Conservation (phyloP, 1,284 basidiomycete genomes). For the Volvariella surrecta region DNA sequence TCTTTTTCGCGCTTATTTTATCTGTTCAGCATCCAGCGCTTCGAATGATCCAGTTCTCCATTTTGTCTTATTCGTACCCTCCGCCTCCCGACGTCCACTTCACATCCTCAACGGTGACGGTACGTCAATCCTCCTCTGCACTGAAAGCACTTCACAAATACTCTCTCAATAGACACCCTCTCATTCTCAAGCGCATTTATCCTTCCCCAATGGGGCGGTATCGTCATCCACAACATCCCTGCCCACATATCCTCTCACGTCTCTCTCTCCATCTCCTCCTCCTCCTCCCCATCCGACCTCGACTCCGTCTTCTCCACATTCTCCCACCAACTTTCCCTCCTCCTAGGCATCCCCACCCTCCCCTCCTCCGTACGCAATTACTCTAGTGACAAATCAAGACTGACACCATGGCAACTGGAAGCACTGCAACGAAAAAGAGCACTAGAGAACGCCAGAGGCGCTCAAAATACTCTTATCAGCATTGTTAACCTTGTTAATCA, state of each 20-base stretch:
- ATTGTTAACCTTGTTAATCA: constrained; percentile 78
- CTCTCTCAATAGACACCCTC: constrained; percentile 25
- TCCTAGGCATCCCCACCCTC: constrained; percentile 73
- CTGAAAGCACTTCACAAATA: background rate
- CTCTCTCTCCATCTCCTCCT: background rate
- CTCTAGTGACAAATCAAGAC: constrained; percentile 12
- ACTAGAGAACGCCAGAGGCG: constrained; percentile 59
- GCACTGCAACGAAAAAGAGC: constrained; percentile 67
- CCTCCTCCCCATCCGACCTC: constrained; percentile 31
- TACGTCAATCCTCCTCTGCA: constrained; percentile 18
- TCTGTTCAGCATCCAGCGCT: background rate
- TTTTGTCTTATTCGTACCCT: constrained; percentile 88
- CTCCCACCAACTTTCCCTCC: constrained; percentile 61
- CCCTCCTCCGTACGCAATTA: constrained; percentile 32
- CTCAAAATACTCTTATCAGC: constrained; percentile 69
- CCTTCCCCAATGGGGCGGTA: constrained; percentile 93
- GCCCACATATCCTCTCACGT: constrained; percentile 8
- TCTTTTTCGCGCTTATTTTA: background rate
- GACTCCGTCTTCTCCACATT: constrained; percentile 63
- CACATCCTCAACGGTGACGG: constrained; percentile 55
- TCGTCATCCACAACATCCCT: constrained; percentile 70
- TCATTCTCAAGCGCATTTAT: constrained; percentile 68
- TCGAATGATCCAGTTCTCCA: constrained; percentile 91
- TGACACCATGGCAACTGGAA: constrained; percentile 76
- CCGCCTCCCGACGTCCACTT: constrained; percentile 59